Percentiles rank a stretch among this genome's conserved stretches.
These are phyloP conservation scores for Casaregolazyma lundiana DNA, from an alignment of 1,139 yeast species.

Conservation along the genomic window DNA sequence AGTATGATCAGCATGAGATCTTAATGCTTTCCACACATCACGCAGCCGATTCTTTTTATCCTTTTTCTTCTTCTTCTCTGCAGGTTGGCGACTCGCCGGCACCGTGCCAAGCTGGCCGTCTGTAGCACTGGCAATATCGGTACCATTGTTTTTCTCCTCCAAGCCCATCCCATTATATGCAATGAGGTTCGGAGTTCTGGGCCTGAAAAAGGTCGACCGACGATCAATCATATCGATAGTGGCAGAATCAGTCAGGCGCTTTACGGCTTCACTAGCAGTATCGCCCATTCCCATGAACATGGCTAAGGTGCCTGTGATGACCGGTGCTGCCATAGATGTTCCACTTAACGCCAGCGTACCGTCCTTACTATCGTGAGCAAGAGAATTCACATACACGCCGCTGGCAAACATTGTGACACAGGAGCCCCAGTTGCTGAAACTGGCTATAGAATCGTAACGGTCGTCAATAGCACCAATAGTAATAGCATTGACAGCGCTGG, in stretches of 20 bases:
- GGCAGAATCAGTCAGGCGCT: constrained; percentile 21
- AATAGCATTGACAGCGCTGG: constrained; percentile 64
- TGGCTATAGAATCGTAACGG: constrained; percentile 59
- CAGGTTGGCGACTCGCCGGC: not conserved
- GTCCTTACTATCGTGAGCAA: constrained; percentile 22
- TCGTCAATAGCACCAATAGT: constrained; percentile 92
- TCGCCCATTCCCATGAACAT: constrained; percentile 59
- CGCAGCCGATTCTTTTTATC: not conserved
- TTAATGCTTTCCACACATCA: not conserved
- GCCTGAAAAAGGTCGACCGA: constrained; percentile 36
- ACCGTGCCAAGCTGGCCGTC: not conserved
- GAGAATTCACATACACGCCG: constrained; percentile 56
- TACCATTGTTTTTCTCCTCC: not conserved
- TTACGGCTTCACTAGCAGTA: constrained; percentile 30
- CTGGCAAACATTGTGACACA: constrained; percentile 86
- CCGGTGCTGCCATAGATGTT: constrained; percentile 90
- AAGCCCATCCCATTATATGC: constrained; percentile 37
- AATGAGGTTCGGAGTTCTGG: constrained; percentile 45
- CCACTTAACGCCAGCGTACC: constrained; percentile 54
- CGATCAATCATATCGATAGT: constrained; percentile 26
- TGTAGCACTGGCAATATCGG: not conserved
- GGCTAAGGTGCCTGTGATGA: constrained; percentile 70
- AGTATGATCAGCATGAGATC: not conserved
- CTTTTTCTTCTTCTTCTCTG: constrained; percentile 1
- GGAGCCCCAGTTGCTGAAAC: constrained; percentile 82